Conservation (phyloP, 2,329 filamentous ascomycete species). For the Aureobasidium sp. region DNA sequence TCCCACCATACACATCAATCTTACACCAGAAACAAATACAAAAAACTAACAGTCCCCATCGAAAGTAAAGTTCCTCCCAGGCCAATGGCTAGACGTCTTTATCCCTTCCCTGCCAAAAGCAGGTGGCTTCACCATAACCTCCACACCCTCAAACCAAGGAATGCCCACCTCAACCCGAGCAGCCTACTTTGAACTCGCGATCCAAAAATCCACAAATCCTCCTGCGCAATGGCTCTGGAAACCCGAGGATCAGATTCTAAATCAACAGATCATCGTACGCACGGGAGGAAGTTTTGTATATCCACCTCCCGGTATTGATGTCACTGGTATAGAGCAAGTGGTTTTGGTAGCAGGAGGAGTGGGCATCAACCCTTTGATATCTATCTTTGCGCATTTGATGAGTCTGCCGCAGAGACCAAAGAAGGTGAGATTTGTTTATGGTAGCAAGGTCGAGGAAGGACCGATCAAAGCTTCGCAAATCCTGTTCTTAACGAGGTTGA, state of each 20-base stretch:
- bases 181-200: conserved; percentile 65
- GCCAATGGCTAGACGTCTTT: conserved; percentile 83
- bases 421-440: conserved; percentile 57
- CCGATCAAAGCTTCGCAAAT: conserved; percentile 29
- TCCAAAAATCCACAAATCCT: conserved; percentile 65
- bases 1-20: background rate
- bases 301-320: conserved; percentile 50
- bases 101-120: conserved; percentile 60
- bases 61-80: conserved; percentile 58
- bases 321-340: conserved; percentile 45
- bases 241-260: conserved; percentile 46
- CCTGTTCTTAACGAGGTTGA: conserved; percentile 41
- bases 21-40: background rate
- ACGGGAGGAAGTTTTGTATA: conserved; percentile 77
- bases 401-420: conserved; percentile 20
- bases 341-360: conserved; percentile 76
- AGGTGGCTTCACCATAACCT: conserved; percentile 85
- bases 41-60: background rate
- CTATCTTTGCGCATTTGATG: conserved; percentile 57
- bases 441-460: conserved; percentile 37
- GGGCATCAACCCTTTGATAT: conserved; percentile 73
- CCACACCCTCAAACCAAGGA: conserved; percentile 50
- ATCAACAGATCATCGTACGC: conserved; percentile 54
- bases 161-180: conserved; percentile 17
- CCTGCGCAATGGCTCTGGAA: conserved; percentile 71